Evolutionary conservation across 441 rosid species (phyloP).

Genomic region (Adansonia rubrostipa): DNA sequence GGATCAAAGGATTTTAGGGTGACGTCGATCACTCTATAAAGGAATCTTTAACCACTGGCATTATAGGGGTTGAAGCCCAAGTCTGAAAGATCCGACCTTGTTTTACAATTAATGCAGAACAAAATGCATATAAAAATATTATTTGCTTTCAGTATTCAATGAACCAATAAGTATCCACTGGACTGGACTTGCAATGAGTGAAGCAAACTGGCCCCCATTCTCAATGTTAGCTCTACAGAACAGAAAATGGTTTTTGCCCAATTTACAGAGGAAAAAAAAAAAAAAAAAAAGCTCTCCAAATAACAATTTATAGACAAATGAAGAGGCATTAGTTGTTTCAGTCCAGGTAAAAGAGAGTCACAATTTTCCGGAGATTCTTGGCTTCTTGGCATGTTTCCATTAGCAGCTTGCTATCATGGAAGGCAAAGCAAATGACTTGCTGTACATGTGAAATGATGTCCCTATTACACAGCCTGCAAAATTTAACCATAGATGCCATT

Average conservation of each 20-base stretch:
- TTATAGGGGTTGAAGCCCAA: too few relatives aligned
- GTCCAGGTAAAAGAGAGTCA: constrained; percentile 90
- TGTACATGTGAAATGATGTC: constrained; percentile 94
- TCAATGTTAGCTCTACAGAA: constrained; percentile 23
- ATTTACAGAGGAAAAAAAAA: constrained; percentile 40
- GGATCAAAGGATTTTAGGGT: too few relatives aligned
- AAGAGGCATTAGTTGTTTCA: constrained; percentile 35
- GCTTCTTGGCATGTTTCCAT: constrained; percentile 99
- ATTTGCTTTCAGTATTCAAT: not conserved
- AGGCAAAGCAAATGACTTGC: constrained; percentile 94
- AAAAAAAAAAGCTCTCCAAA: constrained; percentile 11
- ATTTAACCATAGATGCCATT: constrained; percentile 23
- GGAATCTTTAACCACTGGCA: too few relatives aligned
- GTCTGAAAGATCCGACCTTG: too few relatives aligned
- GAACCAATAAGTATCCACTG: constrained; percentile 12
- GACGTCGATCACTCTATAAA: too few relatives aligned
- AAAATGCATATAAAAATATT: not conserved
- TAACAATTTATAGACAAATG: constrained; percentile 27
- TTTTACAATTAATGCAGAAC: not conserved
- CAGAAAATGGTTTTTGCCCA: constrained; percentile 9
- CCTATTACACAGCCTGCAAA: constrained; percentile 89
- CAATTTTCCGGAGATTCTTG: constrained; percentile 83
- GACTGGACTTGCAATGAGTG: constrained; percentile 26
- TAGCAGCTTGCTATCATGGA: constrained; percentile 89
- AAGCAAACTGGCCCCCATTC: constrained; percentile 30